Conservation (phyloP, 2,329 filamentous ascomycete genomes). For the Aspergillus japonicus region DNA sequence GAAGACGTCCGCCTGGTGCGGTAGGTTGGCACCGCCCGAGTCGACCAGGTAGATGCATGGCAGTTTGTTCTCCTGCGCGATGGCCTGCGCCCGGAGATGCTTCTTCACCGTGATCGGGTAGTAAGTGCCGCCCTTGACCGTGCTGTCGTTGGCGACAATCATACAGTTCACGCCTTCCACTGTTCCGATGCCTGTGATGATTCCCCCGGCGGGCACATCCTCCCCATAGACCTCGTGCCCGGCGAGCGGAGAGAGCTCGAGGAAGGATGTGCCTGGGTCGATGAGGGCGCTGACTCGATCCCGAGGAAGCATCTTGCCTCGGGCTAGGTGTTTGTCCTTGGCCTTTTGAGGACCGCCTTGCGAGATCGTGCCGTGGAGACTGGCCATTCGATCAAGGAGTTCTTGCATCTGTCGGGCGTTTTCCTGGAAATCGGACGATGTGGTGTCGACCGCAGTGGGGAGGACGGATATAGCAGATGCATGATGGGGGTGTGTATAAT, state of each 20-base stretch:
- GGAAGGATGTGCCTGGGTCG: constrained; percentile 83
- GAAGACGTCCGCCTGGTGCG: constrained; percentile 93
- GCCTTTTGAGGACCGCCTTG: constrained; percentile 79
- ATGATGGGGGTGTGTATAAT: constrained; percentile 77
- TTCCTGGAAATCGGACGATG: constrained; percentile 74
- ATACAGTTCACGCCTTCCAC: constrained; percentile 90
- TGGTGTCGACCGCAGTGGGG: constrained; percentile 71
- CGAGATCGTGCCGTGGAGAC: constrained; percentile 69
- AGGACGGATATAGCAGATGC: constrained; percentile 79
- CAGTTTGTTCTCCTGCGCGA: constrained; percentile 80
- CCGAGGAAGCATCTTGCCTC: constrained; percentile 91
- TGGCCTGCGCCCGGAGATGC: constrained; percentile 85
- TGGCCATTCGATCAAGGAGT: constrained; percentile 66
- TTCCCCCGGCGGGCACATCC: constrained; percentile 83
- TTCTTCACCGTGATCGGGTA: constrained; percentile 98
- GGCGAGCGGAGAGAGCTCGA: constrained; percentile 91
- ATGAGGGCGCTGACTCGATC: constrained; percentile 85
- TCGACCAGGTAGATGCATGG: constrained; percentile 95
- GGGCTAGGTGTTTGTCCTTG: constrained; percentile 77
- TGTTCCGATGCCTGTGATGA: constrained; percentile 87
- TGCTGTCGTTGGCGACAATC: constrained; percentile 93
- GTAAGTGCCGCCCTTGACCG: constrained; percentile 95
- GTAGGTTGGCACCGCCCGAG: constrained; percentile 90
- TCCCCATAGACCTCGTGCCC: constrained; percentile 85
- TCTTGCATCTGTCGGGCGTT: constrained; percentile 77